These are phyloP conservation scores for Hysterangium stoloniferum DNA, from an alignment of 768 basidiomycete species.

Conservation along the genomic window DNA sequence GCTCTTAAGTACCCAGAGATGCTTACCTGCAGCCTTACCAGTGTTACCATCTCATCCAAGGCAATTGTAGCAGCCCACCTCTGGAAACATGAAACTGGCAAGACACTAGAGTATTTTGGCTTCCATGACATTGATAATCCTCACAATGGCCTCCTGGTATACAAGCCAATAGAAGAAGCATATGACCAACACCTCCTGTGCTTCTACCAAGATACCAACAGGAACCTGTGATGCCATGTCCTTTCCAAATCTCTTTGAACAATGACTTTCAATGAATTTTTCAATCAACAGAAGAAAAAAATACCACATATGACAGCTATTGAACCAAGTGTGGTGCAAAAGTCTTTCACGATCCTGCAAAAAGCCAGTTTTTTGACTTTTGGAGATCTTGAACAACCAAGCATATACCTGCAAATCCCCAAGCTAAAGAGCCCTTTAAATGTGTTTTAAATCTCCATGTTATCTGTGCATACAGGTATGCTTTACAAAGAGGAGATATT, in stretches of 20 bases:
- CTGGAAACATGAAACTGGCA: background rate
- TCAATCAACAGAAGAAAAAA: too few relatives aligned
- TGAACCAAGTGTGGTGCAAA: too few relatives aligned
- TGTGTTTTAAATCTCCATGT: background rate
- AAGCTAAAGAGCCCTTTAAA: background rate
- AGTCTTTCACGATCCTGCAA: too few relatives aligned
- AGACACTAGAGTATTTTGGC: background rate
- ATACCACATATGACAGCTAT: too few relatives aligned
- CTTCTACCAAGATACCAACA: too few relatives aligned
- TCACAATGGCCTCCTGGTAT: background rate
- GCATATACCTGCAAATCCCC: too few relatives aligned
- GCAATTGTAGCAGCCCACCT: background rate
- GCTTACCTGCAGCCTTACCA: background rate
- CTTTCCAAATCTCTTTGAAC: too few relatives aligned
- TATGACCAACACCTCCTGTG: background rate
- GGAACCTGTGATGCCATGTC: too few relatives aligned
- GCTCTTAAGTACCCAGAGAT: background rate
- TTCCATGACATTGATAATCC: too few relatives aligned
- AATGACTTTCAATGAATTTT: too few relatives aligned
- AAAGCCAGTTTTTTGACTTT: too few relatives aligned
- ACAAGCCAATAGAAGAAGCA: background rate
- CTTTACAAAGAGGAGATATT: background rate
- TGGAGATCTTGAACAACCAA: too few relatives aligned
- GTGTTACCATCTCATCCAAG: background rate
- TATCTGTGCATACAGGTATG: background rate